These are phyloP conservation scores for Babesia caballi DNA, from an alignment of 169 alveolate species.

Conservation along the genomic window DNA sequence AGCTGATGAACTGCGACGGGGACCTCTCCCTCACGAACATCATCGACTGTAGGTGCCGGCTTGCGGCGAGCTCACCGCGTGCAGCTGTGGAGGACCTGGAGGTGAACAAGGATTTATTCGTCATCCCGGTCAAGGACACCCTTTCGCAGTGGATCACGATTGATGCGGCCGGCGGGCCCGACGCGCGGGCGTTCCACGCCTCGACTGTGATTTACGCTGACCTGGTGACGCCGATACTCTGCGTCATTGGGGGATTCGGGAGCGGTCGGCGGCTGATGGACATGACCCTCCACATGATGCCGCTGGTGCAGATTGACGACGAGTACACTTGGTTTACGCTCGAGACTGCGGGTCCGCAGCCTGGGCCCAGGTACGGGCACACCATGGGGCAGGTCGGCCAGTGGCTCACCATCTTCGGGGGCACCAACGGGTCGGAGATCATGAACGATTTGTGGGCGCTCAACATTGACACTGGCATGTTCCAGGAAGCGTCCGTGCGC, in stretches of 20 bases:
- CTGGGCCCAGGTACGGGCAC: conserved; percentile 54
- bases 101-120: conserved; percentile 38
- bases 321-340: conserved; percentile 15
- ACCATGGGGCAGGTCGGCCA: conserved; percentile 46
- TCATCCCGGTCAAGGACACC: background rate
- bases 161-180: conserved; percentile 14
- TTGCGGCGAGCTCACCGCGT: background rate
- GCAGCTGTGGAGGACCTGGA: conserved; percentile 19
- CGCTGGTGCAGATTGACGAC: background rate
- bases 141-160: conserved; percentile 20
- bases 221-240: conserved; percentile 44
- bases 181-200: conserved; percentile 65
- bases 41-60: background rate
- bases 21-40: background rate
- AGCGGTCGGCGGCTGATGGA: background rate
- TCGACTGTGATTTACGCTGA: conserved; percentile 40
- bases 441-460: conserved; percentile 58
- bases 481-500: background rate
- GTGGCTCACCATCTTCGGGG: conserved; percentile 50
- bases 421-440: conserved; percentile 28
- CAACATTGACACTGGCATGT: conserved; percentile 19
- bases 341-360: conserved; percentile 24
- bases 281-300: conserved; percentile 33
- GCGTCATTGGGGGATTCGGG: conserved; percentile 53
- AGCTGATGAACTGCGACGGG: background rate